Base-by-base conservation (phyloP, 2,329 filamentous ascomycete species). In the Mycosphaerella arachidis region DNA sequence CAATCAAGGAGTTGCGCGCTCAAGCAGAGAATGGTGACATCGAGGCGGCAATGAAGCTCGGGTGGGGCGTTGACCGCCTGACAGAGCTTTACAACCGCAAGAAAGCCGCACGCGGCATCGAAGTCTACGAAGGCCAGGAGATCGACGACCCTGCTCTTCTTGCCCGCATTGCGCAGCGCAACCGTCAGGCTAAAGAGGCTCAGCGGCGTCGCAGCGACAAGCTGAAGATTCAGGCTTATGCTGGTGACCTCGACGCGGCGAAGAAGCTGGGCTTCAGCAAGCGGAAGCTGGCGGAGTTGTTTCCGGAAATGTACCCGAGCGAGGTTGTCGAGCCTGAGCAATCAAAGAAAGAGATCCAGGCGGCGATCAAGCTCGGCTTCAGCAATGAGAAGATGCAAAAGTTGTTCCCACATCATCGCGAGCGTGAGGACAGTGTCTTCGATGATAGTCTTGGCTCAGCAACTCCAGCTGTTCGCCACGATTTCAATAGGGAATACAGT, bases 21-120 rank as follows among this genome's bases (percentile, higher is more conserved):
- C 20, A 35, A 30, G 63, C 63, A 4, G 53, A 55, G 27, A 35
- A 37, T 48, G 63, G 60, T 46, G 52, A 59, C 30, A 48, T 65
- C 31, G 59, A 65, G 7, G 58, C 60, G 5, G 63, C 63, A 4
- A 50, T 65, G 4, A 62, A 60, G 58, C 63, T 65, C 9, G 63
- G 63, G 48, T 65, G 63, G 63, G 46, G 57, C 4, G 55, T 62
- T 8, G 63, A 62, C 29, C 57, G 60, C 4, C n/a, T 63, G 40
- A 65, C 63, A 8, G 53, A 57, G 16, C 37, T 65, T 24, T 65
- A 53, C 58, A 65, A 65, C 50, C 51, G 51, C n/a, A 45, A 60
- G 18, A 65, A 65, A 51, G 24, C 16, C 6, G 50, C 24, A n/a
- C 48, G 53, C 9, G 63, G 60, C 18, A 43, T 58, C 6, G 1